Evolutionary conservation across 139 green algal species (phyloP).

Genomic region (Chlorella ohadii): DNA sequence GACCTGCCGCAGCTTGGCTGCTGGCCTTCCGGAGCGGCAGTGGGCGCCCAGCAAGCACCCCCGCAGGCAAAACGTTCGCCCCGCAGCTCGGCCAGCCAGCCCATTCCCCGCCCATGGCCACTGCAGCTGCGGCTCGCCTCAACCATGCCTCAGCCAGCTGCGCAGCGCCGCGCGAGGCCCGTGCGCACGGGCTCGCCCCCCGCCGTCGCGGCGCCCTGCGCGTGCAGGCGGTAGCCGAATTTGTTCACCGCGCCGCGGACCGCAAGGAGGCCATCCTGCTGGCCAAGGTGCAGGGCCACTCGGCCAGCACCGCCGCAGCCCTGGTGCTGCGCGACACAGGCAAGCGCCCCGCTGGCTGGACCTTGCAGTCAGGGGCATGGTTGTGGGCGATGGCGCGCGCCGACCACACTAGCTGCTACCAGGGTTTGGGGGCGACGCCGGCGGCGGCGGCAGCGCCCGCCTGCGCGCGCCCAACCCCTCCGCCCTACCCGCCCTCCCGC

Average conservation of each 20-base stretch:
- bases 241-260: background rate
- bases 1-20: no score
- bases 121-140: no score
- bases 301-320: conserved; percentile 37
- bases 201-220: background rate
- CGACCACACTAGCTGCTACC: background rate
- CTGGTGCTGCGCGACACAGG: conserved; percentile 55
- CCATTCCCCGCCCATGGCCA: no score
- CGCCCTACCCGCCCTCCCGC: background rate
- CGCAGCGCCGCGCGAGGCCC: no score
- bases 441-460: background rate
- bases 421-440: background rate
- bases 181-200: no score
- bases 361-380: background rate
- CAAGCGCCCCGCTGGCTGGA: background rate
- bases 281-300: conserved; percentile 59
- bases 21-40: no score
- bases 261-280: conserved; percentile 52
- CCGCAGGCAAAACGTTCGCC: no score
- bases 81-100: no score
- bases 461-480: background rate
- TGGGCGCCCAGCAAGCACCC: no score
- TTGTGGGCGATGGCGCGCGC: background rate
- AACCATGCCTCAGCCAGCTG: no score
- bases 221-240: conserved; percentile 20